Base-by-base conservation (phyloP, 352 stramenopile genomes). In the Aphanomyces invadans region DNA sequence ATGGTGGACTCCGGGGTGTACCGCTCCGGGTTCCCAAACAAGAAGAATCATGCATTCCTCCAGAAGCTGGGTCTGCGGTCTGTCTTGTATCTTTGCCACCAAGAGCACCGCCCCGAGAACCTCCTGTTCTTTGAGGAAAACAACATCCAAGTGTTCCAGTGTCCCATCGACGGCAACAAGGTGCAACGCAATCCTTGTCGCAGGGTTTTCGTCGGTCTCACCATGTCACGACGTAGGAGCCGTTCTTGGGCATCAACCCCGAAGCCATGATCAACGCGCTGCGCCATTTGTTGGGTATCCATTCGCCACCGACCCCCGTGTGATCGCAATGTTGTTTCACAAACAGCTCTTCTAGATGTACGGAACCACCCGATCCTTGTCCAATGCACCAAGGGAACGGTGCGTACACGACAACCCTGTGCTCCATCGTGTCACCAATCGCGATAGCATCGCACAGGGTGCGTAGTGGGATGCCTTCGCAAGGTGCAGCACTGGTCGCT, bases 1-100 rank as follows among this genome's bases (percentile, higher is more conserved):
- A 92, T 94, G 82, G 86, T 96, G 57, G 81, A 86, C 48, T 87
- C 80, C 29, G 87, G 86, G 53, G 84, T 96, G 51, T 96, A 96
- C 73, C 81, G 87, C 64, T 93, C 83, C 0, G 84, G 85, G 3
- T 95, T 93, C 67, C 87, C 87, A 7, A 93, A 94, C 74, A 77
- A 76, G 62, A 95, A 95, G 69, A 95, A 96, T 66, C 81, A 93
- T 62, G 74, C 80, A 17, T 96, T 96, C 65, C 72, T 96, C 21
- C 81, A 91, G 76, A 75, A 92, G 69, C 74, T 96, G 11, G 84
- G 83, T 2, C 74, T 96, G 51, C 89, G 90, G 66, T 92, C 85
- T 25, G 83, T 96, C 25, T 71, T 96, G 78, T 93, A 76, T 71
- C 65, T 92, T 46, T 92, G 84, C 56, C 84, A 92, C 64, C 86